phyloP scores from a whole-genome alignment of 139 green algal species.

The Chlorella sp. region DNA sequence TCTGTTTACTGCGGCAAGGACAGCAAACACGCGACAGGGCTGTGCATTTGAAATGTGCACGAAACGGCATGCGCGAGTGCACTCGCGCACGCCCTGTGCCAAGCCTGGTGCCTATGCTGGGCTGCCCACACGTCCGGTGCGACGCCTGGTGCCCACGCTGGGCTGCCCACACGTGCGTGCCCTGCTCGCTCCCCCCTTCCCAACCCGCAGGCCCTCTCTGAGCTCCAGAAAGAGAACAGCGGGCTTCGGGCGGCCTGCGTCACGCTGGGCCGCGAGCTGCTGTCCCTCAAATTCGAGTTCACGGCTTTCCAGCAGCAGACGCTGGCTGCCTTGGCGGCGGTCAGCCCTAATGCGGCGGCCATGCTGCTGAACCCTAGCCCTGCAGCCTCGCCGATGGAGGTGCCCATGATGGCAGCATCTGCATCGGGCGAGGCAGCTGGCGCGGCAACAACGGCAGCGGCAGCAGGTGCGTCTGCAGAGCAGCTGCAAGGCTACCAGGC shows the following conservation, averaged over 20 bases:
- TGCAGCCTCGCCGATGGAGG: background rate
- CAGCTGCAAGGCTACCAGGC: background rate
- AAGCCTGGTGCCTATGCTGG: no score
- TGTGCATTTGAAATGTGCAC: no score
- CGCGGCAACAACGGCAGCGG: background rate
- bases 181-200: no score
- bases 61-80: no score
- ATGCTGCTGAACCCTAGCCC: background rate
- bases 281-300: constrained; percentile 40
- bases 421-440: background rate
- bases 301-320: constrained; percentile 33
- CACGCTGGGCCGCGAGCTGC: constrained; percentile 41
- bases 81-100: no score
- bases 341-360: background rate
- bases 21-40: no score
- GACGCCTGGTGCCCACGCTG: no score
- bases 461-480: background rate
- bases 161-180: no score
- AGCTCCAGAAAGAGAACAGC: constrained; percentile 50
- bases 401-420: background rate
- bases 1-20: no score
- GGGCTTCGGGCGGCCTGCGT: constrained; percentile 39
- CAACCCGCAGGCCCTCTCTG: constrained; percentile 32
- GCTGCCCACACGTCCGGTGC: no score
- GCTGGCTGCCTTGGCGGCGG: background rate